These are phyloP conservation scores for Spencermartinsiella ligniputridi DNA, from an alignment of 1,139 yeast genomes.

Conservation along the genomic window DNA sequence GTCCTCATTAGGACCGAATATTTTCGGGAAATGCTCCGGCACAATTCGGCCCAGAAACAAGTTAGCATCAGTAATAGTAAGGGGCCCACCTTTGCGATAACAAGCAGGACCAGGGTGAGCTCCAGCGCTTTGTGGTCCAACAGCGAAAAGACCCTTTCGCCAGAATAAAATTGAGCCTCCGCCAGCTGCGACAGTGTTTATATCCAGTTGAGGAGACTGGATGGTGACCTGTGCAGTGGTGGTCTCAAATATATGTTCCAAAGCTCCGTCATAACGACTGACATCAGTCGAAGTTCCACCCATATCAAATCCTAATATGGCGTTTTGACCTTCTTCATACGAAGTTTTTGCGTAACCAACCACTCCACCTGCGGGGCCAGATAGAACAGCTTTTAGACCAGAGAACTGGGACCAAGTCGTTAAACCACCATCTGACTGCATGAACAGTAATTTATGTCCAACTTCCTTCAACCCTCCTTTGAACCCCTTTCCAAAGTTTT, in stretches of 20 bases:
- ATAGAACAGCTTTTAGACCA: slow-evolving; percentile 48
- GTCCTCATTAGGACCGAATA: slow-evolving; percentile 36
- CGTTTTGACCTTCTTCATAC: slow-evolving; percentile 24
- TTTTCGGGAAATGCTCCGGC: slow-evolving; percentile 36
- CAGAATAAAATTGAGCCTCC: slow-evolving; percentile 39
- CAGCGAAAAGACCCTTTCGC: slow-evolving; percentile 34
- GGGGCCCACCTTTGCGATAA: slow-evolving; percentile 38
- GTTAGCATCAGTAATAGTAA: slow-evolving; percentile 39
- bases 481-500: slow-evolving; percentile 59
- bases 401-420: slow-evolving; percentile 46
- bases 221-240: slow-evolving; percentile 37
- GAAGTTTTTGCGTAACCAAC: slow-evolving; percentile 52
- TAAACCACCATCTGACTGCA: slow-evolving; percentile 59
- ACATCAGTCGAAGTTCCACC: slow-evolving; percentile 43
- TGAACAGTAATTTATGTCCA: slow-evolving; percentile 45
- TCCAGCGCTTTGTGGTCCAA: slow-evolving; percentile 39
- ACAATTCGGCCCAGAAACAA: slow-evolving; percentile 35
- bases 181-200: slow-evolving; percentile 40
- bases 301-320: slow-evolving; percentile 41
- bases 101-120: slow-evolving; percentile 42
- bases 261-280: slow-evolving; percentile 33
- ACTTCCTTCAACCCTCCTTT: slow-evolving; percentile 44
- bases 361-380: slow-evolving; percentile 62
- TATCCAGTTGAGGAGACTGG: slow-evolving; percentile 38
- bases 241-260: slow-evolving; percentile 34